Base-by-base conservation (phyloP, 768 basidiomycete genomes). In the Pleurotus tuoliensis region DNA sequence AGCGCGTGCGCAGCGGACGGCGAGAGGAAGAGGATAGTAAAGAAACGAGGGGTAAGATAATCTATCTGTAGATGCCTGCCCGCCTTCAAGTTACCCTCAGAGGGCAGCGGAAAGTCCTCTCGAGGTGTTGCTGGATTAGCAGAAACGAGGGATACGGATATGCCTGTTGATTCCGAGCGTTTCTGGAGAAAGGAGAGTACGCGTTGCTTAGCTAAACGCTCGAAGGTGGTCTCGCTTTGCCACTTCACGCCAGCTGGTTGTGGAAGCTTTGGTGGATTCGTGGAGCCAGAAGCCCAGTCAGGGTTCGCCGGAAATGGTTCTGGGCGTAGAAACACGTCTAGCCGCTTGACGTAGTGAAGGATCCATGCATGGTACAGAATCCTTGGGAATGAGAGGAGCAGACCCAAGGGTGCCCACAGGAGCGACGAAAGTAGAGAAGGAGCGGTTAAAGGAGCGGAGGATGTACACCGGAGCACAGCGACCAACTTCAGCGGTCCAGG, bases 331-430 rank as follows among this genome's bases (percentile, higher is more conserved):
- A 75, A 86, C 0, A 88, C 79, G 52, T 79, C 75, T 16, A 89
- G 71, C 5, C 70, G 69, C 63, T 84, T 86, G 37, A 62, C 52
- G 64, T 87, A 88, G 63, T 88, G 86, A 47, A 89, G 64, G 16
- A 74, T 72, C 71, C 76, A 80, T 0, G 88, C 87, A 30, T 84
- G 76, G 55, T 78, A 82, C 3, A 83, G 62, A 53, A 88, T 89
- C n/a, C 87, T 74, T 2, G 81, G 76, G 49, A 82, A 71, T 0
- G 83, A 80, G 18, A 82, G 67, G 39, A 86, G 68, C 7, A 89
- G 75, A 3, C 70, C 73, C 51, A 87, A 71, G 0, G 87, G 87
- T 24, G 75, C 70, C 49, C 67, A 64, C 2, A 64, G 55, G 30
- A 87, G 67, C 0, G 75, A 66, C 1, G 34, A 15, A 18, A 86